Conservation (phyloP, 495 filamentous ascomycete genomes). For the Tetracladium setigerum region DNA sequence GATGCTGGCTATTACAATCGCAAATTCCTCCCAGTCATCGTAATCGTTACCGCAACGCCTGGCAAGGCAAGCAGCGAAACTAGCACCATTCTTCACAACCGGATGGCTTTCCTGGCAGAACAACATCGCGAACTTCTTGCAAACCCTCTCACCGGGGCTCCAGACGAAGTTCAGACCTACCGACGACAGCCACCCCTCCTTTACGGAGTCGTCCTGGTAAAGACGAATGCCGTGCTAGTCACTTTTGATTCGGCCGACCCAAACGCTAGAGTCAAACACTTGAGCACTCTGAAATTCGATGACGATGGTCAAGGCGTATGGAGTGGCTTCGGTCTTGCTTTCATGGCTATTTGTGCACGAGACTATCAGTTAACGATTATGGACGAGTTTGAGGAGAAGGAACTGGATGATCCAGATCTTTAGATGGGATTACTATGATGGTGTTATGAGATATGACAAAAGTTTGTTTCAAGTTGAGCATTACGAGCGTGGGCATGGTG, state of each 20-base stretch:
- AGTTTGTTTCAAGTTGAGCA: too few species aligned
- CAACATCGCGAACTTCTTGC: constrained; percentile 13
- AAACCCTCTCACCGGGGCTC: not conserved
- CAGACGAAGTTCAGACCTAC: constrained; percentile 12
- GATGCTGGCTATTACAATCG: constrained; percentile 17
- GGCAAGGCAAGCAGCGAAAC: constrained; percentile 3
- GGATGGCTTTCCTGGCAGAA: constrained; percentile 18
- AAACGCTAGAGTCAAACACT: constrained; percentile 19
- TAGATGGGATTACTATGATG: too few species aligned
- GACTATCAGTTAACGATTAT: constrained; percentile 20
- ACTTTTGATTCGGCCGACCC: constrained; percentile 23
- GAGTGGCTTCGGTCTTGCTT: constrained; percentile 28
- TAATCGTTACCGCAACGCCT: constrained; percentile 5
- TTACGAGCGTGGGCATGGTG: too few species aligned
- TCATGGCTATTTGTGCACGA: constrained; percentile 12
- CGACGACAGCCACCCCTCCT: constrained; percentile 20
- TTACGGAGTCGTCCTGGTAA: constrained; percentile 30
- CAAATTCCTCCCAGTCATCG: constrained; percentile 16
- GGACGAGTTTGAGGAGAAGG: constrained; percentile 15
- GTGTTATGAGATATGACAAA: too few species aligned
- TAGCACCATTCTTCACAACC: constrained; percentile 4
- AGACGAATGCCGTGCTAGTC: constrained; percentile 25
- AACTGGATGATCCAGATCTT: not conserved
- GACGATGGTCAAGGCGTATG: constrained; percentile 29
- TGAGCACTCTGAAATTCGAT: constrained; percentile 28